Percentiles rank a stretch among this genome's conserved stretches.
phyloP scores from a whole-genome alignment of 2,329 filamentous ascomycete genomes.

The Aschersonia sp. region DNA sequence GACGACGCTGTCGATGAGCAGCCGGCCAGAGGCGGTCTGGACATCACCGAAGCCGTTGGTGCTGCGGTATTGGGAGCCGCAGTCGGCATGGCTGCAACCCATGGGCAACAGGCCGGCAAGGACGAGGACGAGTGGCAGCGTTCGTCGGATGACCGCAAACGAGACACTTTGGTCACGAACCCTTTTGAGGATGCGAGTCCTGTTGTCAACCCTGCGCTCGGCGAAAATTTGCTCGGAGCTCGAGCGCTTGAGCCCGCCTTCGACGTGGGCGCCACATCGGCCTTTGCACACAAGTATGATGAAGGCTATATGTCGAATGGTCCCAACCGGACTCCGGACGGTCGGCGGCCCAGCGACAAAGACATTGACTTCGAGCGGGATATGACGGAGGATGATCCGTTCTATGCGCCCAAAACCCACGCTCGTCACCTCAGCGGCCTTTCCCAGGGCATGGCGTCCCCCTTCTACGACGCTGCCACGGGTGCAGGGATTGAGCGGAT shows the following conservation, averaged over 20 bases:
- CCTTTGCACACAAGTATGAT: conserved; percentile 50
- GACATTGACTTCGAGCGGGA: conserved; percentile 37
- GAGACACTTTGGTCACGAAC: conserved; percentile 52
- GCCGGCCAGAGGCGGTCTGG: conserved; percentile 16
- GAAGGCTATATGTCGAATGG: conserved; percentile 84
- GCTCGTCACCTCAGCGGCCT: conserved; percentile 67
- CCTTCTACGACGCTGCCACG: conserved; percentile 79
- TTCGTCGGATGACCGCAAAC: conserved; percentile 47
- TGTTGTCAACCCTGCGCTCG: conserved; percentile 38
- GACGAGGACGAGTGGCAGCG: conserved; percentile 51
- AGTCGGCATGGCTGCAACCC: conserved; percentile 27
- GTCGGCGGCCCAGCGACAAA: conserved; percentile 37
- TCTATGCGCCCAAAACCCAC: conserved; percentile 43
- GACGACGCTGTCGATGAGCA: conserved; percentile 16
- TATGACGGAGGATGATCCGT: conserved; percentile 45
- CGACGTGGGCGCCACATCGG: conserved; percentile 39
- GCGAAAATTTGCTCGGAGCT: conserved; percentile 31
- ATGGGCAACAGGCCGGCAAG: conserved; percentile 39
- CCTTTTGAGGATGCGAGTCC: conserved; percentile 53
- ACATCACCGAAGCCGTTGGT: conserved; percentile 36
- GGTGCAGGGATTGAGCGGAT: conserved; percentile 83
- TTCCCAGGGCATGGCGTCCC: conserved; percentile 81
- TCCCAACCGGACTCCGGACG: conserved; percentile 39
- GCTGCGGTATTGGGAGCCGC: conserved; percentile 39
- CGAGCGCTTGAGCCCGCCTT: conserved; percentile 27